Percentiles rank a stretch among this genome's conserved stretches.
phyloP scores from a whole-genome alignment of 805 yeast genomes.

The Isabelozyma rhagii region DNA sequence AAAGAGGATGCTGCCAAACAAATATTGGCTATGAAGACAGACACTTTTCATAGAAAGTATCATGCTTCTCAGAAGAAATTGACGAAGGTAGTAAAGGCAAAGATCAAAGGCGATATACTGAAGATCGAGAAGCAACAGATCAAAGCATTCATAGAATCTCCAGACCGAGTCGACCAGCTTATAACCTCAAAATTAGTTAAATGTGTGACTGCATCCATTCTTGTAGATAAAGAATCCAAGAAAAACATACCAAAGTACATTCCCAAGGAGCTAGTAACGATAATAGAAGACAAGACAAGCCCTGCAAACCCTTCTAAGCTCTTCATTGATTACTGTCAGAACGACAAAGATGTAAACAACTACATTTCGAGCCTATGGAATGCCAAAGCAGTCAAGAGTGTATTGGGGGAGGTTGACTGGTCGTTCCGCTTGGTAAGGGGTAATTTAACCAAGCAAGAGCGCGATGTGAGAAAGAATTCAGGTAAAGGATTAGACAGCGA shows the following conservation, averaged over 20 bases:
- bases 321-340: conserved; percentile 39
- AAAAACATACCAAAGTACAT: conserved; percentile 34
- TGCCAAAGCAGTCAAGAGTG: conserved; percentile 33
- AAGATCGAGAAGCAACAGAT: conserved; percentile 8
- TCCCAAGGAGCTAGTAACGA: conserved; percentile 19
- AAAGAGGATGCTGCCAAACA: conserved; percentile 42
- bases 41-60: conserved; percentile 46
- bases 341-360: conserved; percentile 39
- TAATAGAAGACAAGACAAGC: conserved; percentile 24
- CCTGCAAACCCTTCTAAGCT: conserved; percentile 46
- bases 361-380: conserved; percentile 49
- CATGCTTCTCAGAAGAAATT: conserved; percentile 44
- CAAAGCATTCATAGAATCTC: conserved; percentile 16
- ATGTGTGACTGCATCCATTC: conserved; percentile 20
- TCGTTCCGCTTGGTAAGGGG: conserved; percentile 47
- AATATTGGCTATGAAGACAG: conserved; percentile 44
- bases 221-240: conserved; percentile 26
- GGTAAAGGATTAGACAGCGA: conserved; percentile 18
- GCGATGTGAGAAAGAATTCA: conserved; percentile 20
- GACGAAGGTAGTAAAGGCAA: conserved; percentile 32
- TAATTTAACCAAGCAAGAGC: conserved; percentile 37
- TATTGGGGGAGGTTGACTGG: conserved; percentile 40
- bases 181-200: conserved; percentile 32
- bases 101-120: conserved; percentile 10
- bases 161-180: conserved; percentile 18